phyloP scores from a whole-genome alignment of 768 basidiomycete genomes.

The Agaricus sinodeliciosus region DNA sequence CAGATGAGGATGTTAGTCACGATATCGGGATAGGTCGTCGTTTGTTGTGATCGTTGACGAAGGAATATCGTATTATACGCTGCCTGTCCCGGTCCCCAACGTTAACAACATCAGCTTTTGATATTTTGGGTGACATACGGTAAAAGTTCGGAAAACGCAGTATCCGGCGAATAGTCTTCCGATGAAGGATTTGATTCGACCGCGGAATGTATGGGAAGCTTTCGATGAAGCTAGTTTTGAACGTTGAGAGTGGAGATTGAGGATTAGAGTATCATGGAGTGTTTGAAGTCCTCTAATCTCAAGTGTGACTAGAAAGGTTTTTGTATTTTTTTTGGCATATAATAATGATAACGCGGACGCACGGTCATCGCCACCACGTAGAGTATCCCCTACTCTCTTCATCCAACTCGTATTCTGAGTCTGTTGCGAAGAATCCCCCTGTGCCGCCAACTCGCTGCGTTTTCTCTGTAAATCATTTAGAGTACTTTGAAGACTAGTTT shows the following conservation, averaged over 20 bases:
- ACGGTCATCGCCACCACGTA: conserved; percentile 41
- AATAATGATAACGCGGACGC: conserved; percentile 12
- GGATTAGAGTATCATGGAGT: conserved; percentile 61
- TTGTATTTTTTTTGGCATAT: not conserved
- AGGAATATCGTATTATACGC: conserved; percentile 39
- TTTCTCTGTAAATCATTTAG: conserved; percentile 44
- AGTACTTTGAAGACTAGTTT: conserved; percentile 53
- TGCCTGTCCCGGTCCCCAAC: conserved; percentile 17
- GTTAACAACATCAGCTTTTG: too few relatives aligned
- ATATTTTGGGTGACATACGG: too few relatives aligned
- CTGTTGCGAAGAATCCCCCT: conserved; percentile 14
- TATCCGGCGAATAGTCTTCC: conserved; percentile 59
- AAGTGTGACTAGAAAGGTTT: conserved; percentile 30
- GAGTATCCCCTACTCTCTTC: conserved; percentile 41
- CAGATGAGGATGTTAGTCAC: conserved; percentile 26
- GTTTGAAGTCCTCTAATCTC: conserved; percentile 62
- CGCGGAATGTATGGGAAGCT: conserved; percentile 49
- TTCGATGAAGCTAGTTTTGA: conserved; percentile 40
- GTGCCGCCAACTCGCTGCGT: conserved; percentile 8
- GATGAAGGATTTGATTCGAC: conserved; percentile 38
- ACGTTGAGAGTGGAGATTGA: conserved; percentile 45
- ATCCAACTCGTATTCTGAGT: conserved; percentile 28
- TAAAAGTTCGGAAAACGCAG: conserved; percentile 56
- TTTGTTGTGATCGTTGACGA: conserved; percentile 24
- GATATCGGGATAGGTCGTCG: conserved; percentile 34